These are phyloP conservation scores for Kluyveromyces lactis DNA, from an alignment of 805 yeast genomes.

Conservation along the genomic window DNA sequence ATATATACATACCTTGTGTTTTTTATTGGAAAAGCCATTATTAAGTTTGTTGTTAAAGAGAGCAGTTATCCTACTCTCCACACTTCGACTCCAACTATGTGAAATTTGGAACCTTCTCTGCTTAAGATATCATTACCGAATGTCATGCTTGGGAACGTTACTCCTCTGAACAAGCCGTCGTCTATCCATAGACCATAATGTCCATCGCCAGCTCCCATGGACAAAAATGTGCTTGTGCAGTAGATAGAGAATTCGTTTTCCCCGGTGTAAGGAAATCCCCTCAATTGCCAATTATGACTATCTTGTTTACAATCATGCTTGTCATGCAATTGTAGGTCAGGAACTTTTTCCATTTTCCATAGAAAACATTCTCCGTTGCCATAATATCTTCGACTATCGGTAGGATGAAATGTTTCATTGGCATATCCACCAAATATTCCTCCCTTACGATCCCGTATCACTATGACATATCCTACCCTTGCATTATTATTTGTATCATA, in stretches of 20 bases:
- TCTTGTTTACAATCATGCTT: slow-evolving; percentile 6
- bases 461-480: slow-evolving; percentile 64
- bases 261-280: slow-evolving; percentile 84
- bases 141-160: slow-evolving; percentile 69
- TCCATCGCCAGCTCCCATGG: slow-evolving; percentile 90
- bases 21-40: no score
- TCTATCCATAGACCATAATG: slow-evolving; percentile 89
- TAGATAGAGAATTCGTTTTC: slow-evolving; percentile 77
- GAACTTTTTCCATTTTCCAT: slow-evolving; percentile 61
- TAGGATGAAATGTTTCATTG: slow-evolving; percentile 64
- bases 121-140: slow-evolving; percentile 83
- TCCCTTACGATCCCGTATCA: slow-evolving; percentile 56
- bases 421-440: slow-evolving; percentile 71
- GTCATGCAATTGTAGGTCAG: slow-evolving; percentile 8
- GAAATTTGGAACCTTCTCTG: slow-evolving; percentile 53
- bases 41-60: no score
- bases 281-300: slow-evolving; percentile 39
- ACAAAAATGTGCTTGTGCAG: slow-evolving; percentile 66
- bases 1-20: no score
- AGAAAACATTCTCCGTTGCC: slow-evolving; percentile 96
- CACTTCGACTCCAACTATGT: slow-evolving; percentile 68
- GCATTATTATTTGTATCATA: slow-evolving; percentile 37
- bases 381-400: slow-evolving; percentile 65
- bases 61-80: slow-evolving; percentile 70
- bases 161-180: slow-evolving; percentile 64